Conservation (phyloP, 805 yeast species). For the Wickerhamiella spandovensis region DNA sequence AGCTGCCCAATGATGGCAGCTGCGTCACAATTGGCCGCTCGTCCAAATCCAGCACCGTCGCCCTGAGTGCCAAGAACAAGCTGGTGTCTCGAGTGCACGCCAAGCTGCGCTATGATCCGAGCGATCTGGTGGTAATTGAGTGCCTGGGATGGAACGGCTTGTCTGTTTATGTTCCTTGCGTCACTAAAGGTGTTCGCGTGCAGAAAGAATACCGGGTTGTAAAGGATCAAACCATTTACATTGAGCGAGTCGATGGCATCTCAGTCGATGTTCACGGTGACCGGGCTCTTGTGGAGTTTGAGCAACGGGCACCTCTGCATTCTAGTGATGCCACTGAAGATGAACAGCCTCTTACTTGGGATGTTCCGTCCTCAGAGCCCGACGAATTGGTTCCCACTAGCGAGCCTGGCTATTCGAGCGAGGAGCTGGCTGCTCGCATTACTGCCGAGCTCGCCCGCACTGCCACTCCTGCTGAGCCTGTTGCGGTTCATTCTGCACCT, state of each 20-base stretch:
- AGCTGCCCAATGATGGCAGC: constrained; percentile 3
- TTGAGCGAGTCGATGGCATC: constrained; percentile 52
- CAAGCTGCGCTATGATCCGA: constrained; percentile 32
- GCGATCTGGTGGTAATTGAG: constrained; percentile 36
- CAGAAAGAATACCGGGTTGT: constrained; percentile 36
- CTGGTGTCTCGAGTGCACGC: constrained; percentile 59
- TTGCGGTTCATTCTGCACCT: neutral
- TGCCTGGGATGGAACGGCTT: constrained; percentile 82
- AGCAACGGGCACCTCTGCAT: constrained; percentile 24
- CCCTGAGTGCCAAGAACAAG: constrained; percentile 35
- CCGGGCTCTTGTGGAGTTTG: constrained; percentile 37
- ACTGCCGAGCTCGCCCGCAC: neutral
- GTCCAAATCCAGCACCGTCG: constrained; percentile 42
- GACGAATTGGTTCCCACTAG: neutral
- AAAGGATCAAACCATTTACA: constrained; percentile 46
- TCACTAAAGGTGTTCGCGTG: constrained; percentile 7
- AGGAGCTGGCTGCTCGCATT: neutral
- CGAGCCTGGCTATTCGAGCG: neutral
- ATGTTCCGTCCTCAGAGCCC: neutral
- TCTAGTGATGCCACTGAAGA: constrained; percentile 34
- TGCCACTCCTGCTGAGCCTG: constrained; percentile 1
- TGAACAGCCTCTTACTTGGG: constrained; percentile 14
- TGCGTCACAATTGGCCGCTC: constrained; percentile 51
- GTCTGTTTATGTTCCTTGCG: constrained; percentile 46
- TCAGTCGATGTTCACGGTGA: constrained; percentile 63